Evolutionary conservation across 2,329 filamentous ascomycete species (phyloP), one percentile per base, ranked within the genome.

Genomic region (Scleromitrula shiraiana): DNA sequence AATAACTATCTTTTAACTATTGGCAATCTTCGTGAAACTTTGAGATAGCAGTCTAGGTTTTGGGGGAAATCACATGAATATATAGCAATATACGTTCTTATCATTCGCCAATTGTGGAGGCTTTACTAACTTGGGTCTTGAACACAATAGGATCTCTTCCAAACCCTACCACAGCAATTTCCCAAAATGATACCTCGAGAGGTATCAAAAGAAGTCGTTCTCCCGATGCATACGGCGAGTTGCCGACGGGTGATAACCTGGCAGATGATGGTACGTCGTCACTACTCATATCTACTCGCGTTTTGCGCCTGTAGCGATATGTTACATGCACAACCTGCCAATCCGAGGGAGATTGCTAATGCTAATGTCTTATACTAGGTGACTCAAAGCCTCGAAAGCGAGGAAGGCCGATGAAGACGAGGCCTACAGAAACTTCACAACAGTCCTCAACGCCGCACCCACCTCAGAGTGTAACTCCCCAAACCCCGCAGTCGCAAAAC

Each of bases 191-290:
- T 67, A 73, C 70, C 64, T 68, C 82, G 56, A 82, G 86, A 66
- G 85, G 85, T 59, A 71, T 83, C 60, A 94, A 94, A 73, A 79
- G 88, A 67, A 85, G 80, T 73, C 82, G 85, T 56, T 90, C 88
- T 36, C 85, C 60, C 79, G 61, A 71, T 58, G 59, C 66, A 51
- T 79, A 81, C 68, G 75, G 73, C 66, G 76, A 80, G 63, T 66
- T 71, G 56, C 68, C 68, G 48, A 58, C 66, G 51, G 70, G 69
- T 56, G 76, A 75, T 59, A 74, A 74, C 58, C 73, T 78, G 65
- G 82, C 80, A 72, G 77, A 85, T 71, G 80, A 85, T 75, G 81
- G 86, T 89, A 84, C 71, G 84, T 82, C 62, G 62, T 66, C 44
- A 15, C 38, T 42, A 30, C 41, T 49, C 50, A 19, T 42, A 46